These are phyloP conservation scores for Abrus precatorius DNA, from an alignment of 306 rosid species.

Conservation along the genomic window DNA sequence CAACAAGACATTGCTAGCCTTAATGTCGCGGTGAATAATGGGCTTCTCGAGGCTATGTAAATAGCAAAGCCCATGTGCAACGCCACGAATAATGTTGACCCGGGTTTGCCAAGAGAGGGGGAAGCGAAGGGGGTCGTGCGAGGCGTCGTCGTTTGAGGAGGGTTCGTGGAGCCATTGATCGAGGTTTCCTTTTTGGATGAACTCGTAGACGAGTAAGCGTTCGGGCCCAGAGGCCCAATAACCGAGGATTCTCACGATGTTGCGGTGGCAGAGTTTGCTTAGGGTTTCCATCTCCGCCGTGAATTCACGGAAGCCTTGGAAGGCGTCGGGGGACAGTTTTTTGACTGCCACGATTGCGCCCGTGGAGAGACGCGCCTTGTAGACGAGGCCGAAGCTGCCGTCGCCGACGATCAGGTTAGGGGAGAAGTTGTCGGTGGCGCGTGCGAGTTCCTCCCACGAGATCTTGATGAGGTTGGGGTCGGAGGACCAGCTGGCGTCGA, in stretches of 20 bases:
- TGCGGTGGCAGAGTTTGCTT: slow-evolving; percentile 69
- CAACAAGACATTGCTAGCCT: slow-evolving; percentile 80
- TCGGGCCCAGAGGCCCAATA: slow-evolving; percentile 80
- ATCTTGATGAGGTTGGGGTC: slow-evolving; percentile 71
- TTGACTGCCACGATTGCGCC: slow-evolving; percentile 84
- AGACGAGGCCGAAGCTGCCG: slow-evolving; percentile 93
- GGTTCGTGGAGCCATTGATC: slow-evolving; percentile 82
- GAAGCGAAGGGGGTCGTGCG: slow-evolving; percentile 5
- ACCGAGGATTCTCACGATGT: slow-evolving; percentile 81
- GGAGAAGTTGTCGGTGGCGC: slow-evolving; percentile 81
- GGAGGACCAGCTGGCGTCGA: slow-evolving; percentile 72
- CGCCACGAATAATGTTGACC: slow-evolving; percentile 63
- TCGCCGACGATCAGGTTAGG: slow-evolving; percentile 79
- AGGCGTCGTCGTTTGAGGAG: slow-evolving; percentile 42
- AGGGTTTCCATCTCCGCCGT: slow-evolving; percentile 95
- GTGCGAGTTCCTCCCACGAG: slow-evolving; percentile 72
- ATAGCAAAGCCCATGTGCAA: slow-evolving; percentile 74
- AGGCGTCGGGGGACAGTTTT: slow-evolving; percentile 83
- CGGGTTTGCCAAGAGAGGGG: slow-evolving; percentile 75
- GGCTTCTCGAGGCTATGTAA: slow-evolving; percentile 76
- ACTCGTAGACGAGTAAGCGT: slow-evolving; percentile 82
- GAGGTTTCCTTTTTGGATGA: slow-evolving; percentile 71
- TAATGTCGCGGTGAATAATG: slow-evolving; percentile 86
- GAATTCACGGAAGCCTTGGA: slow-evolving; percentile 95
- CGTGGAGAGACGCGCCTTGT: slow-evolving; percentile 76